phyloP scores from a whole-genome alignment of 2,329 filamentous ascomycete genomes.

The Penicillium sp. region DNA sequence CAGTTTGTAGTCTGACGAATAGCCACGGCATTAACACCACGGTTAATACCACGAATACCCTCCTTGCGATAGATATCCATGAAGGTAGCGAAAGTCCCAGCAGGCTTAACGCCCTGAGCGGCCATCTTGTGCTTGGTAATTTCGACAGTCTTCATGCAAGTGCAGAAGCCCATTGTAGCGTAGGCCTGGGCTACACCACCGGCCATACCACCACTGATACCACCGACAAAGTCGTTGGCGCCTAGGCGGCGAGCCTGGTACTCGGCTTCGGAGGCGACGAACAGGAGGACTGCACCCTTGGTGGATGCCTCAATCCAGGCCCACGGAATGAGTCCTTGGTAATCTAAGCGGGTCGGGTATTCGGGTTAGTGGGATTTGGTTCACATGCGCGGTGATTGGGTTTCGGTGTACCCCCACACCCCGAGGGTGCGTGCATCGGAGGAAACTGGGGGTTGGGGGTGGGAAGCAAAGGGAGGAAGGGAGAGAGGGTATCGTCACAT shows the following conservation, averaged over 20 bases:
- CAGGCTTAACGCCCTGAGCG: conserved; percentile 78
- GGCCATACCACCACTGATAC: conserved; percentile 87
- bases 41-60: conserved; percentile 95
- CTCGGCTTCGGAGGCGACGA: conserved; percentile 97
- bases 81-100: conserved; percentile 92
- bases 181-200: conserved; percentile 98
- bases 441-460: conserved; percentile 10
- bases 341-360: conserved; percentile 64
- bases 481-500: conserved; percentile 47
- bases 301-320: conserved; percentile 99
- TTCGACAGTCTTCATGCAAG: conserved; percentile 99
- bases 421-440: conserved; percentile 19
- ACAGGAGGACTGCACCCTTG: conserved; percentile 98
- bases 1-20: conserved; percentile 99
- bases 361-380: conserved; percentile 16
- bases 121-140: conserved; percentile 98
- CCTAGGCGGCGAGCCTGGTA: conserved; percentile 86
- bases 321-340: conserved; percentile 99
- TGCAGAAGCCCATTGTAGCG: conserved; percentile 99
- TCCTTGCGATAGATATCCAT: conserved; percentile 96
- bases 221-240: conserved; percentile 82
- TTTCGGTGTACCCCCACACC: conserved; percentile 20
- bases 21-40: conserved; percentile 96
- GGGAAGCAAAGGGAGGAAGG: not conserved
- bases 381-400: conserved; percentile 9